phyloP scores from a whole-genome alignment of 2,329 filamentous ascomycete species.

The Pseudocercospora crystallina region DNA sequence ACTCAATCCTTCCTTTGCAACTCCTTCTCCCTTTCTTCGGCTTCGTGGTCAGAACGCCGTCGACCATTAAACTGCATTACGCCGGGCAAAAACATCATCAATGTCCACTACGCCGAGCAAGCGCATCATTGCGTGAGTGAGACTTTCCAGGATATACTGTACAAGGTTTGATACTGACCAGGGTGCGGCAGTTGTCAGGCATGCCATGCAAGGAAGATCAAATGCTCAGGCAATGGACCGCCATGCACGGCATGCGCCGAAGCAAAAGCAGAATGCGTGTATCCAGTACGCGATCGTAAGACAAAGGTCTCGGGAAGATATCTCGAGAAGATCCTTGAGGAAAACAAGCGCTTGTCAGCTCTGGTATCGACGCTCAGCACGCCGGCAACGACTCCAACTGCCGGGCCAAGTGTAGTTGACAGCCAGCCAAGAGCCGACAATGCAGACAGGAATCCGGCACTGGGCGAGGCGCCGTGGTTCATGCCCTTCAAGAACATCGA shows the following conservation, averaged over 20 bases:
- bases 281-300: conserved; percentile 33
- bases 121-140: conserved; percentile 20
- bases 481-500: conserved; percentile 32
- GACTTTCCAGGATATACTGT: neutral
- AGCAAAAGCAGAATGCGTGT: conserved; percentile 24
- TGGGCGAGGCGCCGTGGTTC: conserved; percentile 41
- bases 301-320: conserved; percentile 35
- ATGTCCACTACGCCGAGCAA: conserved; percentile 9
- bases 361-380: conserved; percentile 16
- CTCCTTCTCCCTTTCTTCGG: neutral
- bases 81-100: neutral
- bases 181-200: conserved; percentile 23
- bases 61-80: neutral
- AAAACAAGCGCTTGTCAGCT: conserved; percentile 32
- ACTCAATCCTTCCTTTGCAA: no score
- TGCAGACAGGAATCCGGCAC: conserved; percentile 35
- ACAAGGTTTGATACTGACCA: neutral
- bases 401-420: conserved; percentile 9
- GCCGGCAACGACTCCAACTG: conserved; percentile 2
- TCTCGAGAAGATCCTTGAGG: conserved; percentile 32
- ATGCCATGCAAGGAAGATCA: conserved; percentile 36
- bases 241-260: conserved; percentile 36
- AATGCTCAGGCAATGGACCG: conserved; percentile 34
- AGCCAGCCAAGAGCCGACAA: conserved; percentile 26
- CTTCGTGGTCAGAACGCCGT: neutral